Percentiles rank a stretch among this genome's conserved stretches.
Evolutionary conservation across 345 rosid species (phyloP).

Genomic region (Lepidium sativum): DNA sequence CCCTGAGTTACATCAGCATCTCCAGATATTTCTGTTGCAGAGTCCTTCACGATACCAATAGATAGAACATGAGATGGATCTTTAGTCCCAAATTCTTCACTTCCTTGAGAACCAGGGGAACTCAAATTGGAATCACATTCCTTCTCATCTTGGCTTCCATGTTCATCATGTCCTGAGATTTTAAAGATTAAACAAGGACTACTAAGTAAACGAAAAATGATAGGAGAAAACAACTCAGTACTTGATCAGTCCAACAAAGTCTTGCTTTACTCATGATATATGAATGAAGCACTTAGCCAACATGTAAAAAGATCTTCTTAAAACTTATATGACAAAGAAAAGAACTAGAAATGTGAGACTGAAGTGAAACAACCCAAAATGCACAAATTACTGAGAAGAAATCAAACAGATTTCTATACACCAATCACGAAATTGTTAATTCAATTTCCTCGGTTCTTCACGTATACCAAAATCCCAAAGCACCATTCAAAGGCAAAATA

Average conservation of each 20-base stretch:
- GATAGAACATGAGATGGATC: conserved; percentile 26
- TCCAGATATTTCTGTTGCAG: conserved; percentile 22
- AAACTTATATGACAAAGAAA: neutral
- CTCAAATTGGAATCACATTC: conserved; percentile 53
- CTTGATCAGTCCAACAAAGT: neutral
- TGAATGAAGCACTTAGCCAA: neutral
- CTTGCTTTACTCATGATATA: neutral
- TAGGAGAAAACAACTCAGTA: neutral
- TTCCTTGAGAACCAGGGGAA: conserved; percentile 51
- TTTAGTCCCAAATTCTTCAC: conserved; percentile 32
- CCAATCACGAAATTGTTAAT: neutral
- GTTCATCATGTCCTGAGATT: conserved; percentile 46
- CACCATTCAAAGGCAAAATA: neutral
- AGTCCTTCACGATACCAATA: conserved; percentile 19
- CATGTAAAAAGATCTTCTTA: neutral
- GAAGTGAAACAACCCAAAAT: neutral
- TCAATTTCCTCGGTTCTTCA: neutral
- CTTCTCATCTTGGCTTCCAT: conserved; percentile 57
- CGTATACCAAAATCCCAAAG: neutral
- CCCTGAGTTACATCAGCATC: conserved; percentile 25
- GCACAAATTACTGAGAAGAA: neutral
- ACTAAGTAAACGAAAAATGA: neutral
- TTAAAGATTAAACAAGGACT: neutral
- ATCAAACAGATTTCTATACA: conserved; percentile 1
- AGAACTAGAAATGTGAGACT: neutral